Evolutionary conservation across 2,329 filamentous ascomycete genomes (phyloP), one percentile per base, ranked within the genome.

Genomic region (Fusarium albidum): DNA sequence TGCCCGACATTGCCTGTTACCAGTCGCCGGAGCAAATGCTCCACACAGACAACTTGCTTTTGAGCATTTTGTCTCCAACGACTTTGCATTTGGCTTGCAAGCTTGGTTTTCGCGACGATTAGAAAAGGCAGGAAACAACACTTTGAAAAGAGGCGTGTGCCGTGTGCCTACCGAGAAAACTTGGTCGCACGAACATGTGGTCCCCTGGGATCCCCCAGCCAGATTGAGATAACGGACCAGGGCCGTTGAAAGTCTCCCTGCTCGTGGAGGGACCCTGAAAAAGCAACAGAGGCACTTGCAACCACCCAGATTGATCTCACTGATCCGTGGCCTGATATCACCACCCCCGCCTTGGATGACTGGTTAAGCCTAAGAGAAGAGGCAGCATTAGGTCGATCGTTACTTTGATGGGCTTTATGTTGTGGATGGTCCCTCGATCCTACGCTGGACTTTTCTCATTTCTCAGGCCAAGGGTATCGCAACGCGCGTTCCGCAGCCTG

Each of bases 11-110:
- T 48, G 18, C 21, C n/a, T n/a, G n/a, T n/a, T n/a, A n/a, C n/a
- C 7, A 4, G 9, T 32, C 6, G 8, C 12, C 58, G 58, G 58
- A 38, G 14, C 9, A 49, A 55, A 59, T 33, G 37, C 54, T 61
- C 58, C 58, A 10, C 34, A n/a, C 31, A 34, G 33, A 12, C 32
- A 12, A 29, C n/a, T 32, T 35, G 15, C 12, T 27, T 3, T n/a
- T 21, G 21, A 21, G 7, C 21, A 21, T 21, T 21, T 21, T 21
- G 21, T 21, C 21, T 21, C 21, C 21, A 21, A 21, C 21, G 21
- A 21, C 5, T 21, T 21, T 21, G 21, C 21, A 21, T 21, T 21
- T 21, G 7, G 21, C 7, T 21, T 21, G 21, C 7, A 7, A 4
- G 7, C 21, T 21, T 21, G 21, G 21, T 21, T 21, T 21, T 21